Evolutionary conservation across 208 protist genomes (phyloP).

Genomic region (Crithidia brevicula): DNA sequence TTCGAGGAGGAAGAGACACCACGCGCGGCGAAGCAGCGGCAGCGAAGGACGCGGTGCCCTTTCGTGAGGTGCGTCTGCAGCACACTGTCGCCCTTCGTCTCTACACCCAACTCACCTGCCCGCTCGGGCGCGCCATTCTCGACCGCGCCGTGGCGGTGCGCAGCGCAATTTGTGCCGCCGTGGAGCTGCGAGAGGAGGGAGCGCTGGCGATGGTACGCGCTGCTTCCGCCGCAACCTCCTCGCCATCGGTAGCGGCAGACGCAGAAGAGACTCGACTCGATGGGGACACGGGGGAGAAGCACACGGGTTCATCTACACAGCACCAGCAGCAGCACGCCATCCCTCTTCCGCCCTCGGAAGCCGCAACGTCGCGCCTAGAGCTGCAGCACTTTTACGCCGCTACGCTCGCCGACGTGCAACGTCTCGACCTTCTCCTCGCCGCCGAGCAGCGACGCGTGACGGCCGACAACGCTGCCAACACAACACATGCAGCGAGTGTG

Average conservation of each 20-base stretch:
- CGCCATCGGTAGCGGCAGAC: neutral
- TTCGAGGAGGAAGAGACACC: conserved; percentile 9
- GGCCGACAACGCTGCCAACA: neutral
- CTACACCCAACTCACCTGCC: conserved; percentile 36
- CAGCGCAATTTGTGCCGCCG: neutral
- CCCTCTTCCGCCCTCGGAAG: conserved; percentile 12
- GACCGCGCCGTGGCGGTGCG: neutral
- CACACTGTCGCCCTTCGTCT: conserved; percentile 31
- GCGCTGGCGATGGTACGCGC: neutral
- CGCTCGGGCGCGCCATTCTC: conserved; percentile 17
- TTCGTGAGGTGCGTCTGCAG: conserved; percentile 23
- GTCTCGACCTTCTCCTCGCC: conserved; percentile 11
- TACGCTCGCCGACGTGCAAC: conserved; percentile 10
- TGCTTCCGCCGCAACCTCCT: neutral
- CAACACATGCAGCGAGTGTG: no score
- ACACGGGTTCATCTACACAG: no score
- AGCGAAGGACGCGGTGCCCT: neutral
- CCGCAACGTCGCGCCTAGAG: conserved; percentile 16
- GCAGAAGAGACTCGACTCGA: no score
- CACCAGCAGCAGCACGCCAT: conserved; percentile 1
- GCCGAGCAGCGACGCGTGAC: conserved; percentile 16
- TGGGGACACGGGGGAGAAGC: no score
- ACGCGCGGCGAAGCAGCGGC: neutral
- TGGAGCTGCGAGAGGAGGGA: conserved; percentile 17
- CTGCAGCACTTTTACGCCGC: conserved; percentile 26